Evolutionary conservation across 225 moss, liverwort and hornwort species (phyloP).

Genomic region (Anthoceros angustus): DNA sequence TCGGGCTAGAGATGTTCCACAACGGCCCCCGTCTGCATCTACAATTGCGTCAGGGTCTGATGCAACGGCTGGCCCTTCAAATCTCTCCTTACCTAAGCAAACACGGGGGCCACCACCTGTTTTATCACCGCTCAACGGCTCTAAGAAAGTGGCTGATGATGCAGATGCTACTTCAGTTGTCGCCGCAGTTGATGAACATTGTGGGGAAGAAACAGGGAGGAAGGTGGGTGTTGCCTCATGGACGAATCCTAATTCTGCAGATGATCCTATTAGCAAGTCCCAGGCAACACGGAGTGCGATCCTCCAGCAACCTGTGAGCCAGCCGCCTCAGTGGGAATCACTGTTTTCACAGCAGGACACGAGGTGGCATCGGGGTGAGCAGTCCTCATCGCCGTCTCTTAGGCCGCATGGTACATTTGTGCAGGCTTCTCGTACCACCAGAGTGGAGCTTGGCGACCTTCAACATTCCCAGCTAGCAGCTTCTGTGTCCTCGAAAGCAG

Average conservation of each 20-base stretch:
- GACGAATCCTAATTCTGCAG: background rate
- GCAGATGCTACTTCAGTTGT: too few species aligned
- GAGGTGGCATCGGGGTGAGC: background rate
- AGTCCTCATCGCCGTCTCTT: background rate
- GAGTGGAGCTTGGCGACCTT: background rate
- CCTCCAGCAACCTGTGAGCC: background rate
- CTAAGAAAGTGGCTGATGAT: too few species aligned
- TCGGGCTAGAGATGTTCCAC: slow-evolving; percentile 44
- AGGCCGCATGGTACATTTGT: slow-evolving; percentile 4
- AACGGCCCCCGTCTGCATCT: slow-evolving; percentile 59
- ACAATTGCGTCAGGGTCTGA: slow-evolving; percentile 43
- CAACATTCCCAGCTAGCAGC: background rate
- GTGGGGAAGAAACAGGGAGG: too few species aligned
- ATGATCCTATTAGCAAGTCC: background rate
- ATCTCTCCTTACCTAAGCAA: slow-evolving; percentile 74
- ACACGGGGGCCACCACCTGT: slow-evolving; percentile 79
- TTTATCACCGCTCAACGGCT: background rate
- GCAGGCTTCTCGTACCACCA: background rate
- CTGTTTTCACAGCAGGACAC: background rate
- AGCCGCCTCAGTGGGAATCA: background rate
- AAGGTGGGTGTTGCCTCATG: too few species aligned
- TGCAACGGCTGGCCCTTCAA: slow-evolving; percentile 56
- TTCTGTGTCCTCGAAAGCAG: background rate
- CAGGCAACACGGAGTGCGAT: background rate
- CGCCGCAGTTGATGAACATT: too few species aligned